These are phyloP conservation scores for Hibiscus mutabilis DNA, from an alignment of 345 rosid species.

Conservation along the genomic window DNA sequence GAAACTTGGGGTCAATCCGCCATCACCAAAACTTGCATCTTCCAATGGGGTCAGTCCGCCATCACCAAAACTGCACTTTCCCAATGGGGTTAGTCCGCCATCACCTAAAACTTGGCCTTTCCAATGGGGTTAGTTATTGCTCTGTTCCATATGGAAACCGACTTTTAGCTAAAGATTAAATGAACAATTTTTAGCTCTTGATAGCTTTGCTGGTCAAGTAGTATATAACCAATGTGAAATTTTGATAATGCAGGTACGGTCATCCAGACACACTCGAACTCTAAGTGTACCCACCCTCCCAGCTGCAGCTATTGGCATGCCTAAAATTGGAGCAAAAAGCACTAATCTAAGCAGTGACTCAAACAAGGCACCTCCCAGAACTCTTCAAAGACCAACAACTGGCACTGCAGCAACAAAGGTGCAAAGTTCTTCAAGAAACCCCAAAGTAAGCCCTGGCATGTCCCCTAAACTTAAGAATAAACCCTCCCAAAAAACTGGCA, in stretches of 20 bases:
- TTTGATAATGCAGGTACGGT: conserved; percentile 42
- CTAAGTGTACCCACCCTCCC: conserved; percentile 32
- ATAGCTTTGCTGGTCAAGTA: conserved; percentile 12
- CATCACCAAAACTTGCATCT: too few relatives aligned
- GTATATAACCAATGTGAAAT: conserved; percentile 2
- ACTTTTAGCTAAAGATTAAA: neutral
- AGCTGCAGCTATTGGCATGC: conserved; percentile 25
- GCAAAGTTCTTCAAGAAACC: conserved; percentile 31
- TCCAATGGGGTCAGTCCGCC: conserved; percentile 25
- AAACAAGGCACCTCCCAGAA: conserved; percentile 28
- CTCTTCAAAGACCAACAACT: conserved; percentile 31
- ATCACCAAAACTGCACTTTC: conserved; percentile 85
- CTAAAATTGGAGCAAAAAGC: conserved; percentile 27
- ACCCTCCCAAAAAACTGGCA: conserved; percentile 30
- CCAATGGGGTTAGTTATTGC: conserved; percentile 73
- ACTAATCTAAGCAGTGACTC: conserved; percentile 26
- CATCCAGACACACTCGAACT: conserved; percentile 36
- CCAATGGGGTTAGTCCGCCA: conserved; percentile 16
- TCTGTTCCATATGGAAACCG: neutral
- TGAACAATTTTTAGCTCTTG: neutral
- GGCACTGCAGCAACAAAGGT: conserved; percentile 24
- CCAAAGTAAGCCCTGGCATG: conserved; percentile 25
- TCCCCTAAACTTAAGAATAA: conserved; percentile 36
- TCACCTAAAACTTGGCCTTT: conserved; percentile 33
- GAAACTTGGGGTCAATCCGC: too few relatives aligned